Percentiles rank a stretch among this genome's conserved stretches.
phyloP scores from a whole-genome alignment of 1,284 basidiomycete species.

The Tilletia caries region DNA sequence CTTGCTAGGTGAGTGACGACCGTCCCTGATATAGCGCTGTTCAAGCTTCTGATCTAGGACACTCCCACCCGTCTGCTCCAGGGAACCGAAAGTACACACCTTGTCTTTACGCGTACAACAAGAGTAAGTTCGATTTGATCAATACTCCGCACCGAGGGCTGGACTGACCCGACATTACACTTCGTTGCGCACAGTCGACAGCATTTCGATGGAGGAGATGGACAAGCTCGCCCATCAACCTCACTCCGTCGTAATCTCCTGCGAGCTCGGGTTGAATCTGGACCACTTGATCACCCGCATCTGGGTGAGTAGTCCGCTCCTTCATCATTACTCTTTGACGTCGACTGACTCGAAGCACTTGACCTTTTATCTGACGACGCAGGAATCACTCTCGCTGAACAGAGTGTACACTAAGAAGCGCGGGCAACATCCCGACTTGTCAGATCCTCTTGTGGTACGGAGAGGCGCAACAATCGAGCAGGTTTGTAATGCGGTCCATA shows the following conservation, averaged over 20 bases:
- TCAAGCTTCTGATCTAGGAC: no score
- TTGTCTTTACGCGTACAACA: slow-evolving; percentile 86
- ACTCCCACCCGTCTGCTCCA: neutral
- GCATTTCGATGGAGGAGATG: slow-evolving; percentile 61
- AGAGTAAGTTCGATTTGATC: slow-evolving; percentile 24
- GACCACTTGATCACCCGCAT: slow-evolving; percentile 83
- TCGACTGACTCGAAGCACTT: neutral
- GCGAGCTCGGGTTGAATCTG: slow-evolving; percentile 86
- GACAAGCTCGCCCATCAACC: slow-evolving; percentile 81
- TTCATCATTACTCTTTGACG: slow-evolving; percentile 18
- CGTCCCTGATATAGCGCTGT: neutral
- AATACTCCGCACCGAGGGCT: neutral
- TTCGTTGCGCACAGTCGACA: slow-evolving; percentile 36
- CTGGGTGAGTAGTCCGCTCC: slow-evolving; percentile 64
- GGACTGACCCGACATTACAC: neutral
- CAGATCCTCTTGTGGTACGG: slow-evolving; percentile 87
- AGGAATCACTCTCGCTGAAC: slow-evolving; percentile 39
- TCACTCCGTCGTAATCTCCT: slow-evolving; percentile 88
- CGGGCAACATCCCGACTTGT: slow-evolving; percentile 78
- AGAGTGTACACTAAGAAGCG: slow-evolving; percentile 89
- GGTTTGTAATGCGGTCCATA: slow-evolving; percentile 63
- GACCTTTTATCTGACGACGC: neutral
- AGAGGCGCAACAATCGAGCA: slow-evolving; percentile 91
- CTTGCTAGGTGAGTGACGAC: slow-evolving; percentile 67
- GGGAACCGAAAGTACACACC: slow-evolving; percentile 89